Percentiles rank a stretch among this genome's conserved stretches.
phyloP scores from a whole-genome alignment of 495 filamentous ascomycete species.

The Symbiotaphrina buchneri region DNA sequence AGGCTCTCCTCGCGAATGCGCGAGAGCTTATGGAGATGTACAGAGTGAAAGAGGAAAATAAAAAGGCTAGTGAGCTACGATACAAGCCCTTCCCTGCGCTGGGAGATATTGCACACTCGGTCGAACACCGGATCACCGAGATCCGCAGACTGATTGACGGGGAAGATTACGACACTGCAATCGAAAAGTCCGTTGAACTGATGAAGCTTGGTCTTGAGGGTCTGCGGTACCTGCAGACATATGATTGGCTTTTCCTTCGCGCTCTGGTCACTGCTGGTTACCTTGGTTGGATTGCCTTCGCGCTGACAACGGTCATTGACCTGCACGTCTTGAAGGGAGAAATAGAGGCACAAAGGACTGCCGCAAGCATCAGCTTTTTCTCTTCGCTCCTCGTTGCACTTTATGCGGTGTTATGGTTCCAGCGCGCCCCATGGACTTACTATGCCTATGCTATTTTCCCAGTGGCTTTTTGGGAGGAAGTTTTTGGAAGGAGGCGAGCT shows the following conservation, averaged over 20 bases:
- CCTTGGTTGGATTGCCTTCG: slow-evolving; percentile 90
- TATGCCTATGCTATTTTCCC: slow-evolving; percentile 89
- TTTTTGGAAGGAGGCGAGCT: slow-evolving; percentile 55
- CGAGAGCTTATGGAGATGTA: slow-evolving; percentile 92
- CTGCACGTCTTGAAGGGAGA: slow-evolving; percentile 64
- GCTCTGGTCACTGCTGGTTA: slow-evolving; percentile 88
- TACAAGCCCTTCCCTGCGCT: slow-evolving; percentile 49
- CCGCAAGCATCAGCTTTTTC: slow-evolving; percentile 39
- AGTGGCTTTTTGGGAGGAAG: slow-evolving; percentile 90
- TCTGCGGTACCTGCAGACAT: slow-evolving; percentile 83
- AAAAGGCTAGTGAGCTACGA: slow-evolving; percentile 46
- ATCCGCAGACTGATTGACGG: slow-evolving; percentile 45
- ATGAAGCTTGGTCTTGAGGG: slow-evolving; percentile 63
- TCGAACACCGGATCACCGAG: slow-evolving; percentile 40
- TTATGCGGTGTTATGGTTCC: slow-evolving; percentile 58
- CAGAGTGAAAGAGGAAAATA: slow-evolving; percentile 76
- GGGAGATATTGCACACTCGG: slow-evolving; percentile 34
- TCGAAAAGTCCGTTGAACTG: slow-evolving; percentile 48
- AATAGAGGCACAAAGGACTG: slow-evolving; percentile 39
- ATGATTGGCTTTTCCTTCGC: slow-evolving; percentile 94
- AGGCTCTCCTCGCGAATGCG: slow-evolving; percentile 71
- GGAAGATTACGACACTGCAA: slow-evolving; percentile 48
- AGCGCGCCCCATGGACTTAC: slow-evolving; percentile 63
- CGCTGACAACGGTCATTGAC: slow-evolving; percentile 78
- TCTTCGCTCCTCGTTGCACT: slow-evolving; percentile 49